phyloP scores from a whole-genome alignment of 2,329 filamentous ascomycete genomes.

The Cladophialophora carrionii region DNA sequence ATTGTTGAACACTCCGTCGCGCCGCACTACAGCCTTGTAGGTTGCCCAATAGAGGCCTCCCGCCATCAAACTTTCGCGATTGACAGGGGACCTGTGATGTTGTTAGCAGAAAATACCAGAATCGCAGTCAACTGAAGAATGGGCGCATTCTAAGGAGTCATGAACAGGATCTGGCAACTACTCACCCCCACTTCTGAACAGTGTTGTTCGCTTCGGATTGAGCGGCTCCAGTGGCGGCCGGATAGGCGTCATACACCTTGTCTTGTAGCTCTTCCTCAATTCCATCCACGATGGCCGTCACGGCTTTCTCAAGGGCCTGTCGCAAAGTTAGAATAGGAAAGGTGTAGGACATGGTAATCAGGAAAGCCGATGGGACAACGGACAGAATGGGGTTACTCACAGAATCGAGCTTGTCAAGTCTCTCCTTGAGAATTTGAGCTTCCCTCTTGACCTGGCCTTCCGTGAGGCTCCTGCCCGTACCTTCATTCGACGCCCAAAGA shows the following conservation, averaged over 20 bases:
- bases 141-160: neutral
- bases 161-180: neutral
- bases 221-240: neutral
- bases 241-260: neutral
- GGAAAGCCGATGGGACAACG: neutral
- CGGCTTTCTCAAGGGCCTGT: conserved; percentile 2
- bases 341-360: neutral
- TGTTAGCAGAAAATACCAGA: neutral
- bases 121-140: neutral
- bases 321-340: neutral
- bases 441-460: conserved; percentile 47
- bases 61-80: conserved; percentile 42
- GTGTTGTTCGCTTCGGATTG: neutral
- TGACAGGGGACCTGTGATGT: conserved; percentile 38
- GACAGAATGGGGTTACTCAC: conserved; percentile 36
- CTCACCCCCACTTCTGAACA: conserved; percentile 45
- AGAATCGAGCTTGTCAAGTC: conserved; percentile 50
- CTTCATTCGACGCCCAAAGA: conserved; percentile 55
- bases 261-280: neutral
- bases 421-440: conserved; percentile 46
- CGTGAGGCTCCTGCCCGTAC: conserved; percentile 47
- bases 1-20: conserved; percentile 54
- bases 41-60: conserved; percentile 58
- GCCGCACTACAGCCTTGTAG: conserved; percentile 60
- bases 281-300: neutral